These are phyloP conservation scores for Ophiostoma fasciatum DNA, from an alignment of 2,329 filamentous ascomycete genomes.

Conservation along the genomic window DNA sequence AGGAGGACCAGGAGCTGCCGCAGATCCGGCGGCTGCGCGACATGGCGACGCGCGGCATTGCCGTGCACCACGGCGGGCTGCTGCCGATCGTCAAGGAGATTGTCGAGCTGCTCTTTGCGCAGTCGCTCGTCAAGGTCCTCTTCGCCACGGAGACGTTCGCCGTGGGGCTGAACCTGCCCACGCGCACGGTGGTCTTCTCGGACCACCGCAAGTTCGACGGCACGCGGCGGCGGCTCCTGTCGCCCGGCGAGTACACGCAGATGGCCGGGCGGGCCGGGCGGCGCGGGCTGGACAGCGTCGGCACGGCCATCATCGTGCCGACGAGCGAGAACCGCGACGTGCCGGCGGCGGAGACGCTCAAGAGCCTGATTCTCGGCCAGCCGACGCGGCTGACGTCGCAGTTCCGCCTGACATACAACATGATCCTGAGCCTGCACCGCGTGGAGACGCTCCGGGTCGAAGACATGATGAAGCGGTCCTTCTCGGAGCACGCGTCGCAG, in stretches of 20 bases:
- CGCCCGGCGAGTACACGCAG: slow-evolving; percentile 94
- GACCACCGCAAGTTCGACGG: slow-evolving; percentile 95
- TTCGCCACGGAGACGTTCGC: slow-evolving; percentile 98
- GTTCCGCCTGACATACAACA: slow-evolving; percentile 96
- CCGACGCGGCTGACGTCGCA: slow-evolving; percentile 92
- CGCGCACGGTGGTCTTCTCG: slow-evolving; percentile 92
- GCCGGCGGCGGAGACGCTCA: slow-evolving; percentile 66
- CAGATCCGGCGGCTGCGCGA: slow-evolving; percentile 84
- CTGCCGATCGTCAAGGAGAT: slow-evolving; percentile 95
- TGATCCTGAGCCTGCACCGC: slow-evolving; percentile 90
- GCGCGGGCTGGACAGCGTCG: slow-evolving; percentile 81
- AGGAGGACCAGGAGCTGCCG: slow-evolving; percentile 77
- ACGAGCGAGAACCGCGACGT: slow-evolving; percentile 70
- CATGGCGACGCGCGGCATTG: slow-evolving; percentile 73
- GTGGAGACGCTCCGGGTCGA: slow-evolving; percentile 97
- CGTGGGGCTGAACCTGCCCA: slow-evolving; percentile 93
- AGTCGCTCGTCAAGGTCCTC: slow-evolving; percentile 86
- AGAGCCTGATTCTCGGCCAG: slow-evolving; percentile 90
- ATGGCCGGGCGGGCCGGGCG: slow-evolving; percentile 94
- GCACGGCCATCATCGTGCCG: slow-evolving; percentile 86
- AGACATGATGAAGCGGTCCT: slow-evolving; percentile 99
- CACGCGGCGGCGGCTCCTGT: slow-evolving; percentile 74
- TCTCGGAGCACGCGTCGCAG: slow-evolving; percentile 95
- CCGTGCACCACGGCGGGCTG: slow-evolving; percentile 89
- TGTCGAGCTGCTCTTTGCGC: slow-evolving; percentile 91